Evolutionary conservation across 495 filamentous ascomycete species (phyloP).

Genomic region (Pyrenula aspistea): DNA sequence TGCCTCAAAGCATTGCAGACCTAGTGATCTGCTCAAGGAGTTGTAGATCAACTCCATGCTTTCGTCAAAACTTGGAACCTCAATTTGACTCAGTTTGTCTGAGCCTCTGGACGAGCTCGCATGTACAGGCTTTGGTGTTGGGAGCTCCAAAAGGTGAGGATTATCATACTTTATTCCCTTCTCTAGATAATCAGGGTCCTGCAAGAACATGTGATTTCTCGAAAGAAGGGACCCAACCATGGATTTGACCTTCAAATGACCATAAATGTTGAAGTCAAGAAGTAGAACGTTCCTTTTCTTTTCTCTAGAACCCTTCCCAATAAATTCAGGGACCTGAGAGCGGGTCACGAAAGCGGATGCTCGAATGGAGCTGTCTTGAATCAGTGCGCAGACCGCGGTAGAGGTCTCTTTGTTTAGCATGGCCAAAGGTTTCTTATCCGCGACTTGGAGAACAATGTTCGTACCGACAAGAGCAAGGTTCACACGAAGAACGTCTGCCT

Average conservation of each 20-base stretch:
- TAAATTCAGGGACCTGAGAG: neutral
- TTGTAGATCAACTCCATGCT: neutral
- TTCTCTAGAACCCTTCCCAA: neutral
- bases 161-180: neutral
- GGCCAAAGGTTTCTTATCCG: neutral
- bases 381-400: neutral
- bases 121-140: neutral
- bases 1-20: neutral
- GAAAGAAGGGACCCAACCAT: neutral
- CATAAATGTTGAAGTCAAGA: neutral
- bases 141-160: conserved; percentile 1
- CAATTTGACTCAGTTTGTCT: neutral
- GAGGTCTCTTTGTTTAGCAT: neutral
- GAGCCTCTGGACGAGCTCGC: neutral
- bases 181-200: neutral
- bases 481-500: neutral
- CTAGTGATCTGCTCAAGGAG: neutral
- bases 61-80: neutral
- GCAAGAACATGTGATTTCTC: neutral
- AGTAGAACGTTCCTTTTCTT: neutral
- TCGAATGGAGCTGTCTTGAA: neutral
- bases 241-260: neutral
- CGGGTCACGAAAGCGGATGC: neutral
- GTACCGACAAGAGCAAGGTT: neutral
- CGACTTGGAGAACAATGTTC: neutral